A percentile compares a stretch with the other conserved stretches of the same genome.
phyloP scores from a whole-genome alignment of 2,329 filamentous ascomycete species.

The Epichloe hybrida region DNA sequence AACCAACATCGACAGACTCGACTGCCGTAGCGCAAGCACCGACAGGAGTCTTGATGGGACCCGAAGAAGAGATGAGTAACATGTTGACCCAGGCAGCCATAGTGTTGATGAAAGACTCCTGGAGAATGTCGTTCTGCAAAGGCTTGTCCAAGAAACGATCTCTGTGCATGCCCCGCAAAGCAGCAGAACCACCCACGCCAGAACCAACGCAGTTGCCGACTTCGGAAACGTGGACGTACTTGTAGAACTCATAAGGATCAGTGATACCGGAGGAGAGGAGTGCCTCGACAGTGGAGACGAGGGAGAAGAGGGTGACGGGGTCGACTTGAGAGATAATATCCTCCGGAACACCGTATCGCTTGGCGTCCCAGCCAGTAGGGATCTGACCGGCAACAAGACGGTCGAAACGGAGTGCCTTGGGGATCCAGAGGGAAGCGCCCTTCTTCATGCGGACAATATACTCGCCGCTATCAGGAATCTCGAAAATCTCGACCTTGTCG shows the following conservation, averaged over 20 bases:
- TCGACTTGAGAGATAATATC: constrained; percentile 98
- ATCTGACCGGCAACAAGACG: constrained; percentile 95
- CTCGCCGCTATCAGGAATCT: constrained; percentile 85
- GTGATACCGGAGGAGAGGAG: constrained; percentile 90
- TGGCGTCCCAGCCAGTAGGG: constrained; percentile 92
- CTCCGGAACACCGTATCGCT: constrained; percentile 89
- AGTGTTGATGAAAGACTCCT: constrained; percentile 99
- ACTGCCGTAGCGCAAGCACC: constrained; percentile 95
- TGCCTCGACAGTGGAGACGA: constrained; percentile 86
- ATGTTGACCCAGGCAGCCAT: constrained; percentile 99
- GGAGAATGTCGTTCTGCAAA: constrained; percentile 95
- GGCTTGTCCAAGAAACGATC: constrained; percentile 94
- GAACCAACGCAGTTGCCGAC: constrained; percentile 98
- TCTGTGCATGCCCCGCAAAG: constrained; percentile 95
- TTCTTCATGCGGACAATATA: constrained; percentile 92
- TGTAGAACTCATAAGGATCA: constrained; percentile 98
- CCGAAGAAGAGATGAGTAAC: constrained; percentile 91
- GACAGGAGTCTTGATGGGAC: constrained; percentile 96
- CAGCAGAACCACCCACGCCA: constrained; percentile 88
- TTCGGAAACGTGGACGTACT: constrained; percentile 96
- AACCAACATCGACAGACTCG: constrained; percentile 93
- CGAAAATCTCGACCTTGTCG: constrained; percentile 95
- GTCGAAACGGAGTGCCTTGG: constrained; percentile 94
- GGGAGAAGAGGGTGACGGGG: constrained; percentile 86
- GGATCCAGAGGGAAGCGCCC: constrained; percentile 89